A percentile compares a stretch with the other conserved stretches of the same genome.
Conservation (phyloP, 495 filamentous ascomycete species). For the Thermothielavioides terrestris region DNA sequence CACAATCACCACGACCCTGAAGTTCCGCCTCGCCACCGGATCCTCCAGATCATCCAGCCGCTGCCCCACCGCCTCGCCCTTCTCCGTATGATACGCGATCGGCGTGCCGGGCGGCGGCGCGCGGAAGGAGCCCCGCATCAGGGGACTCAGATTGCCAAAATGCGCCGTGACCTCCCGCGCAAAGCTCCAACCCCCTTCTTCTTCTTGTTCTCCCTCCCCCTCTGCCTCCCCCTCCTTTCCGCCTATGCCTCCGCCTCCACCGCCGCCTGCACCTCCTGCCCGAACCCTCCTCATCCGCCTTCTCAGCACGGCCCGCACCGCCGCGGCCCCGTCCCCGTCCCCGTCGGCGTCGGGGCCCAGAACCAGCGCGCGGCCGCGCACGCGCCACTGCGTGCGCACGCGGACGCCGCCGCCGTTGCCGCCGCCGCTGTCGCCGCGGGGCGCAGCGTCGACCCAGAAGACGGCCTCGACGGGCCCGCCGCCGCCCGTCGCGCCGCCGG, state of each 20-base stretch:
- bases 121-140: constrained; percentile 69
- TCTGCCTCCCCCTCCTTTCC: too few relatives aligned
- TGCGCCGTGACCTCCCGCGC: constrained; percentile 63
- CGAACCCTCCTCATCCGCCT: constrained; percentile 36
- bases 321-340: constrained; percentile 33
- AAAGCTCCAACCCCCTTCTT: constrained; percentile 55
- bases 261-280: constrained; percentile 12
- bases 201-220: constrained; percentile 16
- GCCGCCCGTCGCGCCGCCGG: constrained; percentile 34
- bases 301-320: constrained; percentile 38
- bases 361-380: constrained; percentile 66
- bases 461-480: constrained; percentile 69
- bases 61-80: constrained; percentile 52
- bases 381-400: constrained; percentile 69
- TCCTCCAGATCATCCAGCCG: constrained; percentile 62
- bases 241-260: too few relatives aligned
- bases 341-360: constrained; percentile 50
- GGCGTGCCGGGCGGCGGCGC: constrained; percentile 67
- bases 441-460: constrained; percentile 68
- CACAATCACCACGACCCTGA: constrained; percentile 73
- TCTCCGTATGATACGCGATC: constrained; percentile 33
- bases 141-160: constrained; percentile 77
- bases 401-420: constrained; percentile 22
- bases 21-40: constrained; percentile 62
- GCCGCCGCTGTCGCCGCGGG: too few relatives aligned